phyloP scores from a whole-genome alignment of 208 protist genomes.

The Crithidia sp. region DNA sequence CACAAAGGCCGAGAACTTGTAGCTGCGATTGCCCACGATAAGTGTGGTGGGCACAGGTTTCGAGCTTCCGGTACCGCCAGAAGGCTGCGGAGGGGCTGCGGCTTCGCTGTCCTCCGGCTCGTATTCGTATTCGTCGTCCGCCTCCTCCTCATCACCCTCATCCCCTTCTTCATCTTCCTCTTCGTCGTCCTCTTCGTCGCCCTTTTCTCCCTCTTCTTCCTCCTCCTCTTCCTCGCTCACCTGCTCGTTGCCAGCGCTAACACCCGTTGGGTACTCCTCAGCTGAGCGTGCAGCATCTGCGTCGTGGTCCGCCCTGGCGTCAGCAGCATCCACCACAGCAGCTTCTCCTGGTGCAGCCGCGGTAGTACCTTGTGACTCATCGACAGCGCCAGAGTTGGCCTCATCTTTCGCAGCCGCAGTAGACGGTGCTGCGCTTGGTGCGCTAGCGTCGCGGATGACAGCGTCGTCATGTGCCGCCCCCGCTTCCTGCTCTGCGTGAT shows the following conservation, averaged over 20 bases:
- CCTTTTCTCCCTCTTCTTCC: constrained; percentile 20
- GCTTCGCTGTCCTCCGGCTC: constrained; percentile 31
- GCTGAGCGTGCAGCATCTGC: constrained; percentile 14
- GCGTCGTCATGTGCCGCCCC: too few species aligned
- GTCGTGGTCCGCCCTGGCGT: not conserved
- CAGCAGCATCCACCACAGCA: not conserved
- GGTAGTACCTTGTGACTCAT: too few species aligned
- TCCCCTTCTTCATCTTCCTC: constrained; percentile 36
- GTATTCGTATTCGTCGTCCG: constrained; percentile 35
- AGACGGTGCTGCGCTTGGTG: too few species aligned
- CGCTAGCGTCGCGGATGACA: too few species aligned
- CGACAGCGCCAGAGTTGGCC: too few species aligned
- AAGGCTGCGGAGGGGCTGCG: not conserved
- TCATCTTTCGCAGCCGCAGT: too few species aligned
- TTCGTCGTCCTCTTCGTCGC: constrained; percentile 29
- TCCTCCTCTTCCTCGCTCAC: constrained; percentile 38
- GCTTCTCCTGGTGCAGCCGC: too few species aligned
- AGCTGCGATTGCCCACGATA: constrained; percentile 46
- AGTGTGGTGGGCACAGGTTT: constrained; percentile 15
- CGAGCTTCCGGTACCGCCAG: constrained; percentile 5
- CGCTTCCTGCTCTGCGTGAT: too few species aligned
- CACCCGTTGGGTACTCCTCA: not conserved
- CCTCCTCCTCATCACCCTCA: constrained; percentile 18
- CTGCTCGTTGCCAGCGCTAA: constrained; percentile 23
- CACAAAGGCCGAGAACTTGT: constrained; percentile 57